Evolutionary conservation across 148 eudicot genomes (phyloP).

Genomic region (Diospyros lotus): DNA sequence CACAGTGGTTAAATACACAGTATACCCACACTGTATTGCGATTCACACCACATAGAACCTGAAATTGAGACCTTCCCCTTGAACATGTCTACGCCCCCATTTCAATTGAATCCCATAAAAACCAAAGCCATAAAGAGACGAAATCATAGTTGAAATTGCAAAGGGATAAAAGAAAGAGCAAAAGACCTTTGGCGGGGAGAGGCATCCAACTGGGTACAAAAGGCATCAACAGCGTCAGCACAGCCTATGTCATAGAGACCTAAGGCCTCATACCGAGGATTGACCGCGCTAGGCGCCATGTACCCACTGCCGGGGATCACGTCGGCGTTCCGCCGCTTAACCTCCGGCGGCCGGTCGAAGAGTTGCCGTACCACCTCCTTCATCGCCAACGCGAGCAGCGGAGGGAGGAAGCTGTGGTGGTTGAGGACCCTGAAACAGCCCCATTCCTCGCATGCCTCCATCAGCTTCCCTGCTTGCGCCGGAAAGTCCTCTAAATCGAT

Average conservation of each 20-base stretch:
- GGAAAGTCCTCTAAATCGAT: slow-evolving; percentile 42
- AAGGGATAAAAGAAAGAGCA: neutral
- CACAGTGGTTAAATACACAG: no score
- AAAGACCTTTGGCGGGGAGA: slow-evolving; percentile 47
- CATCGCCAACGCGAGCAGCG: slow-evolving; percentile 51
- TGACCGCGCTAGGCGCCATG: slow-evolving; percentile 36
- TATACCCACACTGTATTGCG: no score
- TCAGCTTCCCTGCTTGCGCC: slow-evolving; percentile 26
- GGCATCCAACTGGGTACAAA: slow-evolving; percentile 50
- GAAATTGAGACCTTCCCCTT: no score
- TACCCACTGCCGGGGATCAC: slow-evolving; percentile 64
- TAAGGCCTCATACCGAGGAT: slow-evolving; percentile 59
- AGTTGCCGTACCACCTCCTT: slow-evolving; percentile 35
- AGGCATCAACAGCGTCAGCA: slow-evolving; percentile 31
- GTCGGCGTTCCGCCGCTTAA: slow-evolving; percentile 49
- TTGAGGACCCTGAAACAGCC: slow-evolving; percentile 65
- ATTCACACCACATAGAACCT: no score
- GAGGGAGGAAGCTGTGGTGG: slow-evolving; percentile 34
- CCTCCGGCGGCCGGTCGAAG: slow-evolving; percentile 54
- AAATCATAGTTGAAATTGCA: neutral
- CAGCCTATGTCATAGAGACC: slow-evolving; percentile 55
- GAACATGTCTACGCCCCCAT: no score
- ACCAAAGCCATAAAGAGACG: neutral
- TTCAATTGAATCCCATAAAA: no score
- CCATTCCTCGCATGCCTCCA: slow-evolving; percentile 51